Evolutionary conservation across 345 rosid genomes (phyloP), one percentile per base, ranked within the genome.

Genomic region (Lumnitzera racemosa): DNA sequence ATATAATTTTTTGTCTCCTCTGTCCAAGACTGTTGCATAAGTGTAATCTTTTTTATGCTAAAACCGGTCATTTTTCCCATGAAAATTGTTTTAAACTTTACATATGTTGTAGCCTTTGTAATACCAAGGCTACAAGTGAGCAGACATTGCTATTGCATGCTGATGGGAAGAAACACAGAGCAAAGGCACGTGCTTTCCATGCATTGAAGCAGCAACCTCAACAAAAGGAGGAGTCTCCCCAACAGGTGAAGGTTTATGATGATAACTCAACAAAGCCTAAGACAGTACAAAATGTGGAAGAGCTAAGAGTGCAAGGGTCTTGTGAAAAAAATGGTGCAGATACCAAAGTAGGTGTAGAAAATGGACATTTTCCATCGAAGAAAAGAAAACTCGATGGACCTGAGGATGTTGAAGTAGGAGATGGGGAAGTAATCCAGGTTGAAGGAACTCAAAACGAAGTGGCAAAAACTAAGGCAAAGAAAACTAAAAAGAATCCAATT

Each of bases 151-250:
- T 89, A 70, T 80, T 88, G 17, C 98, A 89, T 78, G 96, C 96
- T 6, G 96, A 91, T 31, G 98, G 98, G 56, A 91, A 91, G 84
- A 91, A 87, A 79, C 98, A 91, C 66, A 61, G 81, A 70, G 83
- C 75, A 25, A 89, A 87, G 74, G 96, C 88, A 24, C 77, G 85
- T 55, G 94, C 87, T 25, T 69, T 78, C 64, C 89, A 83, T 78
- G 81, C 88, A 49, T 70, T 79, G 47, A 80, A 74, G 53, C 85
- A 78, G 51, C 82, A 70, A 67, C 67, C 75, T 68, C 73, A 76
- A 46, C 78, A 65, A 61, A 67, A 59, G 4, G 86, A 68, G 62
- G 79, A 69, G 52, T 59, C 85, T 20, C 63, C 58, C 49, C 67
- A 65, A 15, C 81, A 74, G 51, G 13, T 64, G 17, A 70, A 70